phyloP scores from a whole-genome alignment of 2,329 filamentous ascomycete species.

The Onygenales sp. region DNA sequence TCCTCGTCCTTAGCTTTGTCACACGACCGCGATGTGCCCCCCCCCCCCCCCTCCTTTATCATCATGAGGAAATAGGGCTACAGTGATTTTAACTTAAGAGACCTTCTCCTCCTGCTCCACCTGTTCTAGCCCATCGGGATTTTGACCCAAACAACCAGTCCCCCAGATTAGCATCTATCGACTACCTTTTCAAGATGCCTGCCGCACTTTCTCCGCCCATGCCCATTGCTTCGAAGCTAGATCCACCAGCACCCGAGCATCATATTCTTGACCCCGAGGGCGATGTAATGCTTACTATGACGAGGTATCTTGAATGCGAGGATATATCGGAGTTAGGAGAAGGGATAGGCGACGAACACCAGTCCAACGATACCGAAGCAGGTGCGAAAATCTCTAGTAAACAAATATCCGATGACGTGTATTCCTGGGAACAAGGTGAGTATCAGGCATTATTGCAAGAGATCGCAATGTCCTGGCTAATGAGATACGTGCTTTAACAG shows the following conservation, averaged over 20 bases:
- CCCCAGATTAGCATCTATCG: not conserved
- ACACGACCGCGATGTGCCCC: not conserved
- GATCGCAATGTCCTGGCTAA: not conserved
- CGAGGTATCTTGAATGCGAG: conserved; percentile 8
- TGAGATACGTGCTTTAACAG: conserved; percentile 1
- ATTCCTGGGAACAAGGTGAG: conserved; percentile 11
- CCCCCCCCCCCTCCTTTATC: not conserved
- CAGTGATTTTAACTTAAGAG: not conserved
- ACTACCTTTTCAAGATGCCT: conserved; percentile 7
- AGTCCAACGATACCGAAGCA: not conserved
- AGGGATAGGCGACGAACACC: not conserved
- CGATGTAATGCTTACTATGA: conserved; percentile 10
- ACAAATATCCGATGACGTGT: not conserved
- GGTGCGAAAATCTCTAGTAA: not conserved
- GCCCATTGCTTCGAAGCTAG: not conserved
- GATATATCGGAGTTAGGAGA: conserved; percentile 1
- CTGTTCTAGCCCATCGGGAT: not conserved
- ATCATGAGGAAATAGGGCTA: not conserved
- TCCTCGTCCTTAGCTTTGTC: not conserved
- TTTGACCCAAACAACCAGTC: not conserved
- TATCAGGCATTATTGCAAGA: not conserved
- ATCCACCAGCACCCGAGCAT: conserved; percentile 2
- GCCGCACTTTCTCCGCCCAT: conserved; percentile 6
- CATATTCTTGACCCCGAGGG: conserved; percentile 11
- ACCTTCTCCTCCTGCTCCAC: not conserved